phyloP scores from a whole-genome alignment of 2,329 filamentous ascomycete species.

The Fragosphaeria purpurea region DNA sequence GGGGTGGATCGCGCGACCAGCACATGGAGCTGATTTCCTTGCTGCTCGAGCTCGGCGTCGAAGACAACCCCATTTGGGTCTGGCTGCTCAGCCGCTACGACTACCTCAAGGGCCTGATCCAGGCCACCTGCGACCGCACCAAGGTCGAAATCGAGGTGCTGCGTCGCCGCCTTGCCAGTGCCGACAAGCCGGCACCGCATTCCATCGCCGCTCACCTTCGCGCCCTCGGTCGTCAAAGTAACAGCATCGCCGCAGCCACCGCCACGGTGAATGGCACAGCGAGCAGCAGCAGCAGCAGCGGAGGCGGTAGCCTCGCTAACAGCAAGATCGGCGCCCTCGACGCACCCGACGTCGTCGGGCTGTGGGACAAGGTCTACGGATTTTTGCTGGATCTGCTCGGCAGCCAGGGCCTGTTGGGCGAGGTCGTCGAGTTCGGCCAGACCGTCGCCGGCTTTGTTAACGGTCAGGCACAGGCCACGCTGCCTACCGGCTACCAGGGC shows the following conservation, averaged over 20 bases:
- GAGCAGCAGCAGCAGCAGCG: no score
- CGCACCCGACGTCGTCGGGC: conserved; percentile 67
- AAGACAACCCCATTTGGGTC: conserved; percentile 93
- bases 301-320: conserved; percentile 21
- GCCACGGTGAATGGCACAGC: no score
- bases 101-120: conserved; percentile 78
- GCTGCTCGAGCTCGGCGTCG: conserved; percentile 84
- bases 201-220: conserved; percentile 67
- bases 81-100: conserved; percentile 90
- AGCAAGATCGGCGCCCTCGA: conserved; percentile 60
- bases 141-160: conserved; percentile 89
- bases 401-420: conserved; percentile 70
- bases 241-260: conserved; percentile 16
- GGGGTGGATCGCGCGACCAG: conserved; percentile 54
- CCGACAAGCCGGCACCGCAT: conserved; percentile 53
- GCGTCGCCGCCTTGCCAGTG: conserved; percentile 66
- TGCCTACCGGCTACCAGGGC: conserved; percentile 73
- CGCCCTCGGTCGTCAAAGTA: conserved; percentile 56
- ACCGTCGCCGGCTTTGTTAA: conserved; percentile 83
- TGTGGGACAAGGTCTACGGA: conserved; percentile 81
- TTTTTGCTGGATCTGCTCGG: conserved; percentile 70
- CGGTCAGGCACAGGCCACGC: conserved; percentile 66
- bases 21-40: conserved; percentile 87
- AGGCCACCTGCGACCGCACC: conserved; percentile 69
- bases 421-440: conserved; percentile 90